Evolutionary conservation across 2,329 filamentous ascomycete genomes (phyloP).

Genomic region (Xylaria hypoxylon): DNA sequence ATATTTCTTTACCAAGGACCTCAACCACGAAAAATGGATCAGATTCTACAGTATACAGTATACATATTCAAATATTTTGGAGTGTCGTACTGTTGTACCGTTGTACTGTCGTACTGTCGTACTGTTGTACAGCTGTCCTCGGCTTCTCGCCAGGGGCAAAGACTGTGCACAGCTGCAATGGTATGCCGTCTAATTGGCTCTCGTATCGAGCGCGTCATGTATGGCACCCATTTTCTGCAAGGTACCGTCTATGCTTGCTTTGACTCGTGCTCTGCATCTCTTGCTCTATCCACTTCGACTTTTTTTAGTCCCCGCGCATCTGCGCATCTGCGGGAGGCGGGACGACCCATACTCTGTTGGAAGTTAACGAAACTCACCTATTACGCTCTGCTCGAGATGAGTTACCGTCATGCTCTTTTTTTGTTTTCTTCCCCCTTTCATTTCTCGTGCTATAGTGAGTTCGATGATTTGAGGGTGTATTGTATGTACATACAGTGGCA

Average conservation of each 20-base stretch:
- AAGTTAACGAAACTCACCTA: too few relatives aligned
- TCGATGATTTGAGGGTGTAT: slow-evolving; percentile 3
- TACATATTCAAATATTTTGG: background rate
- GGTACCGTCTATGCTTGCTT: slow-evolving; percentile 34
- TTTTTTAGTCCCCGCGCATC: slow-evolving; percentile 7
- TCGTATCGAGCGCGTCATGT: slow-evolving; percentile 28
- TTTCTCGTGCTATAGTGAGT: slow-evolving; percentile 7
- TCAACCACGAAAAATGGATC: background rate
- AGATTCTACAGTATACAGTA: background rate
- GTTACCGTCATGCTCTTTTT: background rate
- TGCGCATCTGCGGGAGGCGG: slow-evolving; percentile 23
- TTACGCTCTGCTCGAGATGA: background rate
- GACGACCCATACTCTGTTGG: slow-evolving; percentile 18
- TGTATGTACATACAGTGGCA: too few relatives aligned
- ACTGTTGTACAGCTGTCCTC: slow-evolving; percentile 6
- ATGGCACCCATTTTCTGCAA: slow-evolving; percentile 38
- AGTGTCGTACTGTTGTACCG: slow-evolving; percentile 1
- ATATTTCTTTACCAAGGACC: background rate
- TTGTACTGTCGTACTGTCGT: slow-evolving; percentile 4
- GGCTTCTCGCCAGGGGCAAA: slow-evolving; percentile 19
- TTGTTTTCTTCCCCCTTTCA: background rate
- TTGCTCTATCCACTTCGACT: slow-evolving; percentile 1
- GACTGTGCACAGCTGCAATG: slow-evolving; percentile 22
- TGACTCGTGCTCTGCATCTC: slow-evolving; percentile 16
- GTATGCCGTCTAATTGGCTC: slow-evolving; percentile 30